Evolutionary conservation across 148 eudicot species (phyloP), one percentile per base, ranked within the genome.

Genomic region (Cornus kousa): DNA sequence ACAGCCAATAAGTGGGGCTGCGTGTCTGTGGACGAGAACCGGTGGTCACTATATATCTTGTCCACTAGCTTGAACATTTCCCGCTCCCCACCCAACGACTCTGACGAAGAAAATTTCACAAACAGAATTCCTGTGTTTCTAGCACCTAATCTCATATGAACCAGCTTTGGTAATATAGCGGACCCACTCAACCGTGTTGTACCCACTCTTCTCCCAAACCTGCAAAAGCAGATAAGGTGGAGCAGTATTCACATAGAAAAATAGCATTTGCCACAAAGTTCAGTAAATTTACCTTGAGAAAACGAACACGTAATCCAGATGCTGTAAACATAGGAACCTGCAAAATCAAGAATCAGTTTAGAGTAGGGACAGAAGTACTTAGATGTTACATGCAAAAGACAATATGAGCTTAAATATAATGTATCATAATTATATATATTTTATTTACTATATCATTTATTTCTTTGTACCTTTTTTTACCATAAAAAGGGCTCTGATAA

Each of bases 261-360:
- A 20, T 62, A 20, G 7, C 66, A n/a, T 62, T 3, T n/a, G 6
- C 66, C 23, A 62, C 9, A 20, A n/a, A 62, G 23, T 4, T 50
- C 32, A 9, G 39, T 24, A 35, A 70, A 20, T 12, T 24, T 89
- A 95, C 97, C 95, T 95, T 93, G 31, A 95, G 98, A 77, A 95
- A 93, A 67, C 99, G 97, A 75, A 96, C 99, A 67, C 99, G 95
- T 78, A 96, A 68, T 70, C 99, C 99, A 82, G 99, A 96, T 80
- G 99, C 99, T 59, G 99, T 96, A 82, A 96, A 96, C 99, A 96
- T 96, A 57, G 99, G 99, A 71, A 95, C 99, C 99, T 95, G 90
- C 80, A 71, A 82, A 70, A 80, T 19, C 23, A 82, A 35, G 43
- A 20, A 39, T 43, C 48, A 43, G 66, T 5, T 17, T 62, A 62